Evolutionary conservation across 495 filamentous ascomycete species (phyloP).

Genomic region (Stereocaulon alpinum): DNA sequence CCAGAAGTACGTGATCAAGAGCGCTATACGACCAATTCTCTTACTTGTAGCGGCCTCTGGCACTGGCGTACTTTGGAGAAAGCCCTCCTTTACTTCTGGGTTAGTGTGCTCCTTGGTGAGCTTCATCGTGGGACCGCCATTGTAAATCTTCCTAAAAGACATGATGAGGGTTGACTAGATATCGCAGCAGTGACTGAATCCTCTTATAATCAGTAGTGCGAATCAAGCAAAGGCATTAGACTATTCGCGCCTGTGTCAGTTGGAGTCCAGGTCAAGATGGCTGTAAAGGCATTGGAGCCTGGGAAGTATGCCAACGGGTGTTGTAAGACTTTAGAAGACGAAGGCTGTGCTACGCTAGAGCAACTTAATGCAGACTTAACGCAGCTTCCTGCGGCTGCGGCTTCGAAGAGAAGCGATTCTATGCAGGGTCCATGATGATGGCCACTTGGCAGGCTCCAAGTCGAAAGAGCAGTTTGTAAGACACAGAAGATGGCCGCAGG

Average conservation of each 20-base stretch:
- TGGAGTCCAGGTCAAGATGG: not conserved
- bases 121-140: constrained; percentile 1
- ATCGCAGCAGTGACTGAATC: not conserved
- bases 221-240: not conserved
- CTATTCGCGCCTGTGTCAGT: not conserved
- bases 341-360: constrained; percentile 4
- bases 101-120: not conserved
- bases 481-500: not conserved
- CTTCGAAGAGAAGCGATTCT: not conserved
- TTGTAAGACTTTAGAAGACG: not conserved
- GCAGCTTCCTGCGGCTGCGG: not conserved
- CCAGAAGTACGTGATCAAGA: constrained; percentile 9
- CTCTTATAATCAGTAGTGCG: no score
- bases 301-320: not conserved
- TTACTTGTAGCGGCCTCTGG: constrained; percentile 1
- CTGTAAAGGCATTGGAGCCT: not conserved
- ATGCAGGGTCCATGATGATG: not conserved
- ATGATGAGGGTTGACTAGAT: not conserved
- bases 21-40: not conserved
- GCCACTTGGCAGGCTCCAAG: not conserved
- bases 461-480: not conserved
- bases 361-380: not conserved
- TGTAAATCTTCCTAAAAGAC: not conserved
- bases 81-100: not conserved
- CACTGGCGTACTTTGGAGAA: not conserved